These are phyloP conservation scores for Xylaria sp. DNA, from an alignment of 2,329 filamentous ascomycete genomes.

Conservation along the genomic window DNA sequence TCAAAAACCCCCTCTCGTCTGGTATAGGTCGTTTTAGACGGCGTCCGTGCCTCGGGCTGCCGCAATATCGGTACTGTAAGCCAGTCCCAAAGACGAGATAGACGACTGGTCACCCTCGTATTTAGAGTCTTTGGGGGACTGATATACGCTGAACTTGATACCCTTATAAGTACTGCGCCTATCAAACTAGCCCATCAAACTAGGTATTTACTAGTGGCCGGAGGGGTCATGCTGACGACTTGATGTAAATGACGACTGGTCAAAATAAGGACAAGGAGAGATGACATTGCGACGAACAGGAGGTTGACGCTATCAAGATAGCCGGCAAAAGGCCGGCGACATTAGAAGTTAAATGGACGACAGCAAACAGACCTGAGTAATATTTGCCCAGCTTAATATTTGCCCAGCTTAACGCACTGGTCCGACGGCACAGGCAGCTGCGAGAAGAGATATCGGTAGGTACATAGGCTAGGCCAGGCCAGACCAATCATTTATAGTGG, in stretches of 20 bases:
- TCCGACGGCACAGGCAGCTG: neutral
- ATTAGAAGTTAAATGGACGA: neutral
- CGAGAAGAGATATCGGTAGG: neutral
- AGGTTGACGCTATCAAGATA: neutral
- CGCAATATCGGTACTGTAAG: constrained; percentile 1
- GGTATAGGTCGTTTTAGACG: constrained; percentile 5
- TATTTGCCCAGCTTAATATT: neutral
- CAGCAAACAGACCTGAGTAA: neutral
- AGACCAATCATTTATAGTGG: constrained; percentile 1
- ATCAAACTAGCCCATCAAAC: constrained; percentile 15
- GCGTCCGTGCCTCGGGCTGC: constrained; percentile 14
- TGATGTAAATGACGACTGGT: neutral
- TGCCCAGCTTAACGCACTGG: neutral
- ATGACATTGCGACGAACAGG: too few relatives aligned
- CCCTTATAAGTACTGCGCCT: constrained; percentile 5
- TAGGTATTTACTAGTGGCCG: constrained; percentile 7
- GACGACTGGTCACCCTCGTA: constrained; percentile 32
- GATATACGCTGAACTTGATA: constrained; percentile 23
- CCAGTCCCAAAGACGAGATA: constrained; percentile 12
- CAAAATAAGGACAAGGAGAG: neutral
- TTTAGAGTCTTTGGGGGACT: constrained; percentile 17
- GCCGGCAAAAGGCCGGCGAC: neutral
- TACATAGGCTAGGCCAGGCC: neutral
- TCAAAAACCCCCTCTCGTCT: neutral
- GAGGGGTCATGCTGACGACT: constrained; percentile 19